Conservation (phyloP, 805 yeast genomes). For the Metschnikowia similis region DNA sequence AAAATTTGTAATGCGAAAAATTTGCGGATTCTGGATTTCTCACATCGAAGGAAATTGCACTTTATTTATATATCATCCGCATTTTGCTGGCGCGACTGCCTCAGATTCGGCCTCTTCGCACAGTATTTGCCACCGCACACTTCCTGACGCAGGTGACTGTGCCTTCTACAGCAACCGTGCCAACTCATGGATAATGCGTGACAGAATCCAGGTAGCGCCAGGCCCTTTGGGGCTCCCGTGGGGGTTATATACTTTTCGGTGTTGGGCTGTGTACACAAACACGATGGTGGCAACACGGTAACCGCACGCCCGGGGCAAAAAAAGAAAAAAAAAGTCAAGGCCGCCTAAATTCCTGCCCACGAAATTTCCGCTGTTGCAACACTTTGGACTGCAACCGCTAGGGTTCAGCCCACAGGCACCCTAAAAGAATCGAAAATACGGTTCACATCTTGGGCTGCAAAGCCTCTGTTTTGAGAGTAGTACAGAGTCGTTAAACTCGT, state of each 20-base stretch:
- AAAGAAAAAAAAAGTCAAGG: neutral
- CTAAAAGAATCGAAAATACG: neutral
- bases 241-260: neutral
- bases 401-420: too few relatives aligned
- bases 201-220: neutral
- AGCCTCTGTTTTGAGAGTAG: neutral
- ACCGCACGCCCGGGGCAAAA: neutral
- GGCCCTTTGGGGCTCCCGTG: neutral
- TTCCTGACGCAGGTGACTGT: conserved; percentile 12
- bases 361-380: neutral
- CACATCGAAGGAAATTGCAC: conserved; percentile 18
- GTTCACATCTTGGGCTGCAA: neutral
- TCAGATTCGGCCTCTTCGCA: conserved; percentile 7
- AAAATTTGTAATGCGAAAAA: conserved; percentile 10
- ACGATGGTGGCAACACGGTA: neutral
- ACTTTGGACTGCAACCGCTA: neutral
- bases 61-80: conserved; percentile 20
- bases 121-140: conserved; percentile 12
- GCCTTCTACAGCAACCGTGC: conserved; percentile 1
- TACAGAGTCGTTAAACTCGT: neutral
- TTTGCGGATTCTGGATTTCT: conserved; percentile 13
- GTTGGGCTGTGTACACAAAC: neutral
- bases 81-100: conserved; percentile 17
- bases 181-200: neutral
- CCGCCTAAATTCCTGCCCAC: neutral